Evolutionary conservation across 2,329 filamentous ascomycete species (phyloP).

Genomic region (Ascochyta rabiei): DNA sequence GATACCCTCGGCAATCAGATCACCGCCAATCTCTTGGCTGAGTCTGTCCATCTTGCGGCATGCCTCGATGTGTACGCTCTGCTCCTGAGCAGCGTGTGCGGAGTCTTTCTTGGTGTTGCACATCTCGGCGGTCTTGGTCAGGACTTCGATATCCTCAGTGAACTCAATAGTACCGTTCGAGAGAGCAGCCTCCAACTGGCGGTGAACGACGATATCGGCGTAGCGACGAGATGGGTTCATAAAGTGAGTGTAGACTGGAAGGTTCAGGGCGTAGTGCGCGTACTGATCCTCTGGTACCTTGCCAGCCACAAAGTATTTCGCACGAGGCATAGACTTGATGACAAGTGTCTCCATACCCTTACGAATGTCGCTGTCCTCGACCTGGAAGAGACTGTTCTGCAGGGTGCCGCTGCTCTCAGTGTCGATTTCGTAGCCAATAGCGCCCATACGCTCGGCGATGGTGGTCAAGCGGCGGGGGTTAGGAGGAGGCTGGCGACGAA

Average conservation of each 20-base stretch:
- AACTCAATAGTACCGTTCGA: slow-evolving; percentile 84
- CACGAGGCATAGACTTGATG: slow-evolving; percentile 93
- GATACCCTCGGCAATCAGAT: slow-evolving; percentile 93
- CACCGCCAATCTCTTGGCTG: slow-evolving; percentile 82
- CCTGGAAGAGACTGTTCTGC: slow-evolving; percentile 93
- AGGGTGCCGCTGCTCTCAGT: slow-evolving; percentile 85
- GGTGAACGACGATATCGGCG: slow-evolving; percentile 92
- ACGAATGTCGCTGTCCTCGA: slow-evolving; percentile 85
- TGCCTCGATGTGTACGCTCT: slow-evolving; percentile 97
- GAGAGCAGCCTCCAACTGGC: slow-evolving; percentile 86
- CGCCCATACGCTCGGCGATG: slow-evolving; percentile 91
- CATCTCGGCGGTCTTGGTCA: slow-evolving; percentile 90
- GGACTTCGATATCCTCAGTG: slow-evolving; percentile 82
- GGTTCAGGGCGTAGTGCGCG: slow-evolving; percentile 89
- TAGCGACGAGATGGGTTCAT: slow-evolving; percentile 94
- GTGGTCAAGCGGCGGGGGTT: slow-evolving; percentile 88
- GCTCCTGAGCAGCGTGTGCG: slow-evolving; percentile 94
- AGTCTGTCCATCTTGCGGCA: slow-evolving; percentile 96
- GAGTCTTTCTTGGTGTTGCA: slow-evolving; percentile 99
- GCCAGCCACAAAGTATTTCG: slow-evolving; percentile 89
- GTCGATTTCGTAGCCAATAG: slow-evolving; percentile 88
- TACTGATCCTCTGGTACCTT: slow-evolving; percentile 79
- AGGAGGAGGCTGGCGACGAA: slow-evolving; percentile 83
- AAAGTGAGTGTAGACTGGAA: slow-evolving; percentile 96
- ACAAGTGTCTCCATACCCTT: slow-evolving; percentile 98